Conservation (phyloP, 352 stramenopile genomes). For the Globisporangium splendens region DNA sequence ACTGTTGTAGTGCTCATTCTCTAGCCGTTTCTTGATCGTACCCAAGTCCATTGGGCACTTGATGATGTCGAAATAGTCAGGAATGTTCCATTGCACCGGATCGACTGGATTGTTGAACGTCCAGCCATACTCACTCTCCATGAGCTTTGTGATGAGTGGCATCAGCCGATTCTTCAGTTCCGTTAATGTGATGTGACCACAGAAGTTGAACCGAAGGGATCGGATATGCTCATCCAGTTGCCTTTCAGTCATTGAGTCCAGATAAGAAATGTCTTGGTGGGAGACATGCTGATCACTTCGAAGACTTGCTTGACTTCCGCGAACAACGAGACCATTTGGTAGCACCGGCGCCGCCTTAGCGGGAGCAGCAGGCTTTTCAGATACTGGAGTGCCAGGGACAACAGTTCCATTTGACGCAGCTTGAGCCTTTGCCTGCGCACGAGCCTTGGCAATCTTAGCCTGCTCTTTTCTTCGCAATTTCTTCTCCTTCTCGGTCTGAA, state of each 20-base stretch:
- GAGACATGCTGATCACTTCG: constrained; percentile 53
- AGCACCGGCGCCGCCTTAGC: constrained; percentile 6
- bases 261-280: constrained; percentile 85
- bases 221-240: constrained; percentile 88
- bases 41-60: constrained; percentile 98
- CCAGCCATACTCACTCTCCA: constrained; percentile 88
- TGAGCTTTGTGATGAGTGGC: constrained; percentile 81
- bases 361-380: constrained; percentile 9
- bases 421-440: constrained; percentile 68
- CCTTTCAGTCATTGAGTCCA: constrained; percentile 84
- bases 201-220: constrained; percentile 88
- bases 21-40: constrained; percentile 96
- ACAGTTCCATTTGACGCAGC: constrained; percentile 19
- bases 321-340: constrained; percentile 70
- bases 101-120: constrained; percentile 96
- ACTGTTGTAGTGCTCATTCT: constrained; percentile 93
- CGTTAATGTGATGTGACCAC: constrained; percentile 74
- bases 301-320: constrained; percentile 58
- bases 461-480: constrained; percentile 82
- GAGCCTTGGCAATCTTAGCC: constrained; percentile 72
- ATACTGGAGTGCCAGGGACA: constrained; percentile 3
- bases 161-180: constrained; percentile 83
- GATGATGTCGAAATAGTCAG: constrained; percentile 91
- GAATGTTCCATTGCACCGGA: constrained; percentile 91
- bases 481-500: constrained; percentile 86